Evolutionary conservation across 768 basidiomycete species (phyloP).

Genomic region (Mycena filopes): DNA sequence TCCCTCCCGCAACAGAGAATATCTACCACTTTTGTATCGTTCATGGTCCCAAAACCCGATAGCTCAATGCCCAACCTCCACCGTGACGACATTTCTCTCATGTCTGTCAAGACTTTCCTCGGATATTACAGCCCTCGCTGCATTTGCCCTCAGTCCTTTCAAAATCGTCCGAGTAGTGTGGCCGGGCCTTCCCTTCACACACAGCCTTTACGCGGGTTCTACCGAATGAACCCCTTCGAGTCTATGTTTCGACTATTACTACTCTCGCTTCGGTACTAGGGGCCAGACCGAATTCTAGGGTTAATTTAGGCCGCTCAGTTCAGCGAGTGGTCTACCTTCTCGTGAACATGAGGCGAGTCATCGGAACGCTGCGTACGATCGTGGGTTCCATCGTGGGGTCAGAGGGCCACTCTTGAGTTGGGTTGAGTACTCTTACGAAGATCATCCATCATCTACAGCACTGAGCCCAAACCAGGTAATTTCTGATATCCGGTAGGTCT

Average conservation of each 20-base stretch:
- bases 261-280: conserved; percentile 13
- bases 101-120: neutral
- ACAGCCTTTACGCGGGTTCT: conserved; percentile 12
- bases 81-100: neutral
- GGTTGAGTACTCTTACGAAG: neutral
- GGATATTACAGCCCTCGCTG: neutral
- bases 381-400: too few species aligned
- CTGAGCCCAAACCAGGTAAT: conserved; percentile 6
- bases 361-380: neutral
- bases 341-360: neutral
- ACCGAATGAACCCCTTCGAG: conserved; percentile 13
- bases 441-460: conserved; percentile 11
- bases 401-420: neutral
- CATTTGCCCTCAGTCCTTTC: neutral
- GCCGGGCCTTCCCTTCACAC: neutral
- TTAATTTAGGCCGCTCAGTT: conserved; percentile 1
- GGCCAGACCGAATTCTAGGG: neutral
- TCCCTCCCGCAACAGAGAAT: too few species aligned
- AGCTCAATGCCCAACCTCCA: neutral
- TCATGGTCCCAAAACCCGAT: too few species aligned
- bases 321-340: too few species aligned
- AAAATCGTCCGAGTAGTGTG: neutral
- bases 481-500: conserved; percentile 1
- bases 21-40: neutral
- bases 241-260: neutral